Percentiles rank a stretch among this genome's conserved stretches.
phyloP scores from a whole-genome alignment of 78 protist species.

The Tieghemostelium lacteum region DNA sequence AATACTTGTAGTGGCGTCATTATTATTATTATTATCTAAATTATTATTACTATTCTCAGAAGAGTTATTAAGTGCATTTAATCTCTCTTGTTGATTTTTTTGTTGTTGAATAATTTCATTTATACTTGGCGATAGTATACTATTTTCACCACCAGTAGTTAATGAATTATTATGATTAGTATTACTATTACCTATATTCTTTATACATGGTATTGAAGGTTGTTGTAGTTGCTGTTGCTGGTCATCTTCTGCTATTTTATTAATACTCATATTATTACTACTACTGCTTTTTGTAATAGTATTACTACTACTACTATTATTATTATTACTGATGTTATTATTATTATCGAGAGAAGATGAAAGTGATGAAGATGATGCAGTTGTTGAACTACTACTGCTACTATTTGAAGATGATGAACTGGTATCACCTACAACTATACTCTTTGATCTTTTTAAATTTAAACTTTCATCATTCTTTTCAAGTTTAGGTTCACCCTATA shows the following conservation, averaged over 20 bases:
- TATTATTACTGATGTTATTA: neutral
- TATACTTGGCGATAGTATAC: too few relatives aligned
- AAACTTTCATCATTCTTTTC: too few relatives aligned
- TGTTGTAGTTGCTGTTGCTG: neutral
- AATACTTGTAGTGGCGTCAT: neutral
- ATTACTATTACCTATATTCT: neutral
- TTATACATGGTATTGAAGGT: neutral
- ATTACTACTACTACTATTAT: neutral
- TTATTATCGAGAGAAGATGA: neutral
- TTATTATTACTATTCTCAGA: conserved; percentile 1
- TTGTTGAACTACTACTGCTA: neutral
- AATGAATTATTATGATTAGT: neutral
- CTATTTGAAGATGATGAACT: too few relatives aligned
- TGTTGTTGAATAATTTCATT: too few relatives aligned
- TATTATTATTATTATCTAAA: neutral
- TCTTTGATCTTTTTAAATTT: too few relatives aligned
- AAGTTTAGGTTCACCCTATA: too few relatives aligned
- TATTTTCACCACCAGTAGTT: neutral
- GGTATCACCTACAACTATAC: too few relatives aligned
- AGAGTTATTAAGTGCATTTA: neutral
- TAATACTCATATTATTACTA: neutral
- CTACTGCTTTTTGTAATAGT: neutral
- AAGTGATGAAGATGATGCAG: neutral
- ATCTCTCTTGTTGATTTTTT: neutral
- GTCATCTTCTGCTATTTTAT: neutral